A percentile compares a stretch with the other conserved stretches of the same genome.
phyloP scores from a whole-genome alignment of 1,284 basidiomycete species.

The Meripilus lineatus region DNA sequence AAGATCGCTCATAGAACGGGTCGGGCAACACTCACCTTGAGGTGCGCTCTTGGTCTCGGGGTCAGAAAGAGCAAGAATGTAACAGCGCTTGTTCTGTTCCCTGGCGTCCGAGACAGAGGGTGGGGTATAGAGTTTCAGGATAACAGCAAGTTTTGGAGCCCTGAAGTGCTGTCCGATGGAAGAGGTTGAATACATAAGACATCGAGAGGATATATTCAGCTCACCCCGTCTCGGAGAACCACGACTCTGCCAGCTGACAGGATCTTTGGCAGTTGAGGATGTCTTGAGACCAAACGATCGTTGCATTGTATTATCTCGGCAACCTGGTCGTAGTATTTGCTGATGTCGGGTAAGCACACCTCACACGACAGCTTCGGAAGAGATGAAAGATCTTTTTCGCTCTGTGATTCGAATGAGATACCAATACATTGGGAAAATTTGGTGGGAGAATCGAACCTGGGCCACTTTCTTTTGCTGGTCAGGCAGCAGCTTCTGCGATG shows the following conservation, averaged over 20 bases:
- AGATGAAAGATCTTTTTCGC: conserved; percentile 66
- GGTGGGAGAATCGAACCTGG: conserved; percentile 57
- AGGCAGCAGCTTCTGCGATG: conserved; percentile 87
- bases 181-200: neutral
- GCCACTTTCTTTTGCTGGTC: conserved; percentile 88
- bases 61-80: conserved; percentile 68
- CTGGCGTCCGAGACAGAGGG: conserved; percentile 35
- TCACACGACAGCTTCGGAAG: conserved; percentile 70
- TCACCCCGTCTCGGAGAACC: conserved; percentile 77
- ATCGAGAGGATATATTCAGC: conserved; percentile 18
- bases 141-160: conserved; percentile 67
- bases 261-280: conserved; percentile 66
- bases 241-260: conserved; percentile 78
- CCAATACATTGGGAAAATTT: neutral
- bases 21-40: conserved; percentile 38
- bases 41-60: conserved; percentile 52
- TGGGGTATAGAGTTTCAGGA: conserved; percentile 68
- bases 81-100: conserved; percentile 43
- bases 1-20: neutral
- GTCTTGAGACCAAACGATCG: conserved; percentile 54
- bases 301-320: conserved; percentile 65
- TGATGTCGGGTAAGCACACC: conserved; percentile 67
- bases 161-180: conserved; percentile 67
- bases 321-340: conserved; percentile 76
- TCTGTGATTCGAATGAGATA: conserved; percentile 38